Percentiles rank a stretch among this genome's conserved stretches.
These are phyloP conservation scores for Monascus purpureus DNA, from an alignment of 495 filamentous ascomycete genomes.

Conservation along the genomic window DNA sequence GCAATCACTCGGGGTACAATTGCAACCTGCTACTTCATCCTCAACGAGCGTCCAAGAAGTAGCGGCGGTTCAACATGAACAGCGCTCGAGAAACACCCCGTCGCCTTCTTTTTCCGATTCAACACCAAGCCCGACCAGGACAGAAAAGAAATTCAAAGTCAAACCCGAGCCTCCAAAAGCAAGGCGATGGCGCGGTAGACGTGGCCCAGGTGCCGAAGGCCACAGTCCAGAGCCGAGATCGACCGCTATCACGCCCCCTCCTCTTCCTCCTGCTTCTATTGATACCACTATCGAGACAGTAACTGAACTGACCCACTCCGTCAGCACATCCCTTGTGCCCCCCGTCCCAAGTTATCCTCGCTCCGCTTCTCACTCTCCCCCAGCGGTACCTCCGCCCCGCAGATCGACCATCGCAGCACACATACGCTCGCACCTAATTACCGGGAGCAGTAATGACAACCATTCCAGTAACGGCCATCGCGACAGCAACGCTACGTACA, in stretches of 20 bases:
- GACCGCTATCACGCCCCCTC: conserved; percentile 17
- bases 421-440: background rate
- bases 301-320: conserved; percentile 10
- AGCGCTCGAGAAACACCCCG: conserved; percentile 56
- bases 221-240: conserved; percentile 14
- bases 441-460: background rate
- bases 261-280: conserved; percentile 7
- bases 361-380: conserved; percentile 26
- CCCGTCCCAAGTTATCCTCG: conserved; percentile 13
- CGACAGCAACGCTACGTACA: too few species aligned
- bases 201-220: conserved; percentile 12
- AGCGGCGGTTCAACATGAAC: conserved; percentile 67
- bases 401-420: conserved; percentile 14
- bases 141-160: conserved; percentile 19
- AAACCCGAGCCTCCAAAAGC: conserved; percentile 32
- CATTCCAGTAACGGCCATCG: conserved; percentile 16
- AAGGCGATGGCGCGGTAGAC: conserved; percentile 28
- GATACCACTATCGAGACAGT: conserved; percentile 10
- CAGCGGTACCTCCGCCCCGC: conserved; percentile 26
- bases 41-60: conserved; percentile 61
- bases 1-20: conserved; percentile 30
- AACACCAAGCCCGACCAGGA: conserved; percentile 9
- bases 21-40: conserved; percentile 32
- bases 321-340: conserved; percentile 11
- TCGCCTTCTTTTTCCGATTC: conserved; percentile 40